Conservation (phyloP, 768 basidiomycete genomes). For the Collybia sp. region DNA sequence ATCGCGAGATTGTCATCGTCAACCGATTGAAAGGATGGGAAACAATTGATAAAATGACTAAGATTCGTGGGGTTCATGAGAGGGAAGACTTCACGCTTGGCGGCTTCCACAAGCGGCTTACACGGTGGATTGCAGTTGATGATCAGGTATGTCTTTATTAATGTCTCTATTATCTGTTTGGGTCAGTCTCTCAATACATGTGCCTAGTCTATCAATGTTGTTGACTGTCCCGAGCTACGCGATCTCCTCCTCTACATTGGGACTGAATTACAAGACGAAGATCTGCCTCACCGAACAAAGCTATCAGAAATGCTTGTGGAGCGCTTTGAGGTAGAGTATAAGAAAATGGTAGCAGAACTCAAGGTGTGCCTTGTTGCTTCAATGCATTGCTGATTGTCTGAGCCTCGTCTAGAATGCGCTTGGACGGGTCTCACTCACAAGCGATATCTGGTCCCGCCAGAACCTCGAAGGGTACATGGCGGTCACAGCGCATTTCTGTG, state of each 20-base stretch:
- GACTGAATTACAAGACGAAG: conserved; percentile 13
- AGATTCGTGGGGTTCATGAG: background rate
- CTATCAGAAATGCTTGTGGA: conserved; percentile 20
- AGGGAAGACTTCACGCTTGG: conserved; percentile 14
- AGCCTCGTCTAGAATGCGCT: conserved; percentile 13
- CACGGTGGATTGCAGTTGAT: conserved; percentile 19
- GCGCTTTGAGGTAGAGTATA: conserved; percentile 14
- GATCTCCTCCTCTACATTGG: conserved; percentile 23
- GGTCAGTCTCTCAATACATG: background rate
- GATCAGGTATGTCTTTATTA: conserved; percentile 25
- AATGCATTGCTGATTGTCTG: background rate
- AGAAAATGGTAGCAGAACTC: conserved; percentile 15
- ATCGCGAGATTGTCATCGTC: background rate
- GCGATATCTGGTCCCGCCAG: conserved; percentile 27
- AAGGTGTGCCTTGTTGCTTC: conserved; percentile 10
- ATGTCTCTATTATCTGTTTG: background rate
- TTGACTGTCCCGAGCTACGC: conserved; percentile 27
- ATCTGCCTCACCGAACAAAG: conserved; percentile 30
- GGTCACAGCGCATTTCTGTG: conserved; percentile 24
- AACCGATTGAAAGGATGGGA: background rate
- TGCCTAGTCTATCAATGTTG: conserved; percentile 29
- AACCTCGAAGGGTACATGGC: conserved; percentile 23
- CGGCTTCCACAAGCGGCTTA: conserved; percentile 12
- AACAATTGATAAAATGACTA: background rate
- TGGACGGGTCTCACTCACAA: conserved; percentile 25